Evolutionary conservation across 192 early-diverging fungal genomes (phyloP), one percentile per base, ranked within the genome.

Genomic region (Rhizophagus clarus): DNA sequence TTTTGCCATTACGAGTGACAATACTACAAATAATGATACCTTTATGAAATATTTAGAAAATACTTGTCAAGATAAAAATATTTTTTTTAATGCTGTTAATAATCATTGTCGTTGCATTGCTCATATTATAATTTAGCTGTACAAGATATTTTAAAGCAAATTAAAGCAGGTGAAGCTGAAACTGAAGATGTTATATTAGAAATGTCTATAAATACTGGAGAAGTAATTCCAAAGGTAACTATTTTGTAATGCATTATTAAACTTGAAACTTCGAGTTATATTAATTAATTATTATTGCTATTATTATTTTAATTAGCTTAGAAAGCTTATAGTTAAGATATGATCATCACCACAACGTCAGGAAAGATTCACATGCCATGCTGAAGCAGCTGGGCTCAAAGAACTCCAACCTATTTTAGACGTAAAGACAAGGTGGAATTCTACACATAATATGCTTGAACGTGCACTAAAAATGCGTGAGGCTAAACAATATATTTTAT

Each of bases 1-100:
- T 37, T 70, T 70, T 34, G n/a, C 34, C 1, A 70, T 70, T 70
- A 70, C 68, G 40, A 70, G 68, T 70, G 68, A 70, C 40, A 70
- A 70, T 70, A 34, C 68, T 42, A 5, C 68, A 37, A 70, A 70
- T 37, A 70, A 70, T 70, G 68, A 70, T 70, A 70, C 40, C 3
- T 70, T 70, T 70, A 70, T 70, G 68, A 31, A 42, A 37, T 15
- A 70, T 70, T n/a, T 70, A 11, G 34, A 70, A 70, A 70, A 12
- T 70, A 70, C 34, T 37, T 70, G 34, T 63, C 34, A 70, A 37
- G 22, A 70, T 2, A n/a, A 70, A 37, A 70, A 70, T 37, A 70
- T 70, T 37, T 11, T 4, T 37, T 70, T 37, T 70, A 20, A 70
- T 70, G 29, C 68, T 70, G 40, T 37, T 22, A 37, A 70, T 37